These are phyloP conservation scores for Hypoxylon cercidicola DNA, from an alignment of 495 filamentous ascomycete species.

Conservation along the genomic window DNA sequence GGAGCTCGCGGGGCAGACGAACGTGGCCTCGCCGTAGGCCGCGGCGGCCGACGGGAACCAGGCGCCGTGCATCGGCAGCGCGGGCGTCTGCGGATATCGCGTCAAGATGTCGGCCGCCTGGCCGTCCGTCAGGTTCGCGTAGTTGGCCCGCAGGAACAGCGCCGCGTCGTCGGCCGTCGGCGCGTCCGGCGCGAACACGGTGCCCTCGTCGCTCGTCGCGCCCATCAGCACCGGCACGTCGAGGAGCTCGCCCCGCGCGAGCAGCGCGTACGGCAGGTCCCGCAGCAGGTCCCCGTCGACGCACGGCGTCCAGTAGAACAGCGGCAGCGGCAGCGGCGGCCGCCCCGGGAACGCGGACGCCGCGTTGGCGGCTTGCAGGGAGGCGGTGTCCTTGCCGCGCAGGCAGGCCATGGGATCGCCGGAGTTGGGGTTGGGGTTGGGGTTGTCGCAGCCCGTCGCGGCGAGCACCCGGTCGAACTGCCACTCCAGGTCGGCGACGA, in stretches of 20 bases:
- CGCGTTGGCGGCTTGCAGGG: conserved; percentile 64
- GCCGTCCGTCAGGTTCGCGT: conserved; percentile 54
- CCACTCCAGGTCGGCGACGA: conserved; percentile 54
- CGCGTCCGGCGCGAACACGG: conserved; percentile 60
- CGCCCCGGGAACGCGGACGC: conserved; percentile 57
- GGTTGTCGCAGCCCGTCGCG: conserved; percentile 42
- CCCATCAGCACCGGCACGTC: conserved; percentile 50
- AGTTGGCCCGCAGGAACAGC: conserved; percentile 60
- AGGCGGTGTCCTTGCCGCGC: conserved; percentile 54
- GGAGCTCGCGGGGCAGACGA: conserved; percentile 66
- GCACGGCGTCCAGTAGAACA: conserved; percentile 68
- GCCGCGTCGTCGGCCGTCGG: conserved; percentile 55
- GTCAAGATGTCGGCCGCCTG: conserved; percentile 57
- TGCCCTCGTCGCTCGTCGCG: conserved; percentile 64
- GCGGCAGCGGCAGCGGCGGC: conserved; percentile 48
- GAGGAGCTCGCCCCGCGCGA: conserved; percentile 43
- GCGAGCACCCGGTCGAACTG: conserved; percentile 52
- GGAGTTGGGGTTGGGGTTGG: too few species aligned
- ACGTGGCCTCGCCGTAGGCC: conserved; percentile 70
- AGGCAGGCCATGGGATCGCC: conserved; percentile 65
- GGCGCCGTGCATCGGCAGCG: conserved; percentile 42
- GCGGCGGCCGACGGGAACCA: conserved; percentile 59
- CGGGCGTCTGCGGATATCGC: conserved; percentile 38
- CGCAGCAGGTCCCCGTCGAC: conserved; percentile 69
- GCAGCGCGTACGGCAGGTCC: conserved; percentile 47